Conservation (phyloP, 257 asterid genomes). For the Solanum piurae region DNA sequence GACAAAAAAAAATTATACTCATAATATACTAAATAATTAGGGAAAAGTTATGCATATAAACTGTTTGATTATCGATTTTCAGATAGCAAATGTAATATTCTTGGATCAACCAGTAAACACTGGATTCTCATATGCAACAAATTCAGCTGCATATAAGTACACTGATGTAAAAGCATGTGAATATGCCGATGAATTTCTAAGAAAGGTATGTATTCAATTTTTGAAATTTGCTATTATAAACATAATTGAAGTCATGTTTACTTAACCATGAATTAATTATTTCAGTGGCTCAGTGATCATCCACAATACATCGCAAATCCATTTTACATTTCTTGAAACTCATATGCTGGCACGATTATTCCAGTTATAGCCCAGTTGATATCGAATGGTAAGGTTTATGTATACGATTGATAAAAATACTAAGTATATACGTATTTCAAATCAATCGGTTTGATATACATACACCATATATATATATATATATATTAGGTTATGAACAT, state of each 20-base stretch:
- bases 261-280: not conserved
- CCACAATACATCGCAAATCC: constrained; percentile 16
- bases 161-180: not conserved
- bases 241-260: not conserved
- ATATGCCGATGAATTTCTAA: not conserved
- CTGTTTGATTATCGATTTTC: not conserved
- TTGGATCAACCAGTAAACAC: not conserved
- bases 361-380: constrained; percentile 16
- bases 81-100: not conserved
- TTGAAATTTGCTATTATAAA: not conserved
- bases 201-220: not conserved
- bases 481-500: no score
- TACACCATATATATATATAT: no score
- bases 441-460: not conserved
- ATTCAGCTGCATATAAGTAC: not conserved
- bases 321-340: constrained; percentile 25
- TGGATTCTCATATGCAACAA: not conserved
- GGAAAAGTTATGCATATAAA: no score
- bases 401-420: not conserved
- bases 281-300: constrained; percentile 31
- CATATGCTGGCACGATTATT: constrained; percentile 16
- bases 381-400: constrained; percentile 5
- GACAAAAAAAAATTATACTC: no score
- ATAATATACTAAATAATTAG: no score
- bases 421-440: no score